Percentiles rank a stretch among this genome's conserved stretches.
phyloP scores from a whole-genome alignment of 2,329 filamentous ascomycete species.

The Scorias spongiosa region DNA sequence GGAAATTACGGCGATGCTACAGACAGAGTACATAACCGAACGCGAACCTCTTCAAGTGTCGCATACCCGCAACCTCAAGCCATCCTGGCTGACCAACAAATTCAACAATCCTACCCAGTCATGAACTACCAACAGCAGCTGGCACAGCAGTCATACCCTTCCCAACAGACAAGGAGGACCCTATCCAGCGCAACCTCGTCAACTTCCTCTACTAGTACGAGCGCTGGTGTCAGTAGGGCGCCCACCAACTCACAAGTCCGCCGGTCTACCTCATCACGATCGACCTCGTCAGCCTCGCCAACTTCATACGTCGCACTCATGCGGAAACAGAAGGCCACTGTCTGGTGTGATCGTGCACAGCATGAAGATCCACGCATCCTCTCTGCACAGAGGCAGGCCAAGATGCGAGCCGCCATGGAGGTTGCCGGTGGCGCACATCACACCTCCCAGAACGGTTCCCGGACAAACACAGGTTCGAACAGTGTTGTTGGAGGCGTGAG shows the following conservation, averaged over 20 bases:
- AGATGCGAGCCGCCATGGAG: constrained; percentile 71
- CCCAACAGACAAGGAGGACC: constrained; percentile 31
- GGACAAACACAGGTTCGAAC: constrained; percentile 19
- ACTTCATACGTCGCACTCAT: constrained; percentile 90
- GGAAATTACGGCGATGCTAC: not conserved
- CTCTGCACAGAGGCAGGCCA: constrained; percentile 73
- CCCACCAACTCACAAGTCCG: constrained; percentile 35
- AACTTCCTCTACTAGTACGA: constrained; percentile 44
- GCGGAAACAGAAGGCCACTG: constrained; percentile 90
- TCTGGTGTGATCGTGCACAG: constrained; percentile 93
- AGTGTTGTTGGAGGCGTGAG: constrained; percentile 40
- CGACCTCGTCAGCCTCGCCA: constrained; percentile 39
- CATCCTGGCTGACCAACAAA: not conserved
- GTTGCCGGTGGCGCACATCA: constrained; percentile 48
- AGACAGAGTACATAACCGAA: not conserved
- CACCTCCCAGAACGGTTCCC: constrained; percentile 8
- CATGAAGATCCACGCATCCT: constrained; percentile 74
- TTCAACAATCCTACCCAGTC: not conserved
- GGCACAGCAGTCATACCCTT: not conserved
- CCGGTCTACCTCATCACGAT: constrained; percentile 69
- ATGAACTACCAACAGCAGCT: not conserved
- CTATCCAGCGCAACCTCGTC: constrained; percentile 56
- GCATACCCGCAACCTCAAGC: not conserved
- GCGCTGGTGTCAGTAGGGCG: constrained; percentile 28
- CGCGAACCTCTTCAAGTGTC: not conserved